These are phyloP conservation scores for Nakaseomyces kungkrabaensis DNA, from an alignment of 1,139 yeast species.

Conservation along the genomic window DNA sequence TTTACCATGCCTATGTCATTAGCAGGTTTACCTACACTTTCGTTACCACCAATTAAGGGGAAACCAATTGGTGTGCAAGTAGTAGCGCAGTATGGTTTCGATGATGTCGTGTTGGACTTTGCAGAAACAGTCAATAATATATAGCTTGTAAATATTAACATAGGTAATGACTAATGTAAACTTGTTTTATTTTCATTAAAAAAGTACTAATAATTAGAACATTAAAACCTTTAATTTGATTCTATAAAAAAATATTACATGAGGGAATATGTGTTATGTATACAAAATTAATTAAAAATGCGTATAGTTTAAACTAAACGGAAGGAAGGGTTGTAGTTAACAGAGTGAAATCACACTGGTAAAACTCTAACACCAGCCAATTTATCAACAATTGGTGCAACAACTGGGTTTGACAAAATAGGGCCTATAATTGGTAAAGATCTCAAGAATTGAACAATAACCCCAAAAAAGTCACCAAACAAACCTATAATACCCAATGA, in stretches of 20 bases:
- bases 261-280: background rate
- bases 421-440: conserved; percentile 87
- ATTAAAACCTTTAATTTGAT: too few species aligned
- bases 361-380: conserved; percentile 55
- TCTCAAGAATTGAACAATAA: conserved; percentile 79
- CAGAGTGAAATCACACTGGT: conserved; percentile 38
- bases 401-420: conserved; percentile 62
- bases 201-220: too few species aligned
- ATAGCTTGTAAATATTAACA: conserved; percentile 17
- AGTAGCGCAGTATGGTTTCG: conserved; percentile 82
- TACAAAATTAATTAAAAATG: background rate
- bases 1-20: conserved; percentile 84
- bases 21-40: conserved; percentile 82
- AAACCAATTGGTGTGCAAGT: conserved; percentile 62
- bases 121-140: conserved; percentile 10
- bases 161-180: conserved; percentile 9
- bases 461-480: conserved; percentile 87
- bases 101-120: conserved; percentile 43
- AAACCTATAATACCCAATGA: conserved; percentile 78
- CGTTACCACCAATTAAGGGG: conserved; percentile 45
- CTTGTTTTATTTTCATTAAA: too few species aligned
- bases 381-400: conserved; percentile 70
- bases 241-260: background rate
- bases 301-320: background rate
- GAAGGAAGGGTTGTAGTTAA: background rate